Conservation (phyloP, 345 rosid genomes). For the Fremontodendron californicum region DNA sequence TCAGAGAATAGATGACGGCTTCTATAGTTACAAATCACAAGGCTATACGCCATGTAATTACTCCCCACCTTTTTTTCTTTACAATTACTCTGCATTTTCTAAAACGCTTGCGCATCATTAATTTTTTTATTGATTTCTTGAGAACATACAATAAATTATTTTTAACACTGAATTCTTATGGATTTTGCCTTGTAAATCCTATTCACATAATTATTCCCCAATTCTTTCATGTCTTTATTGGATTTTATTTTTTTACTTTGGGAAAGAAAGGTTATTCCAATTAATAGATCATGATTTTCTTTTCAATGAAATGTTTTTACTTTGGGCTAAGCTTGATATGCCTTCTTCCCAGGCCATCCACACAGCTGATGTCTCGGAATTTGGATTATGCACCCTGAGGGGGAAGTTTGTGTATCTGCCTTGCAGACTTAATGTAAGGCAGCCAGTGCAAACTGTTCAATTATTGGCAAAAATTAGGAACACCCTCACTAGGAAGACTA, state of each 20-base stretch:
- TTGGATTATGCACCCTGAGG: conserved; percentile 19
- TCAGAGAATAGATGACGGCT: conserved; percentile 4
- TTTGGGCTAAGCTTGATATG: not conserved
- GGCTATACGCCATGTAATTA: conserved; percentile 1
- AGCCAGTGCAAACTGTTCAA: conserved; percentile 9
- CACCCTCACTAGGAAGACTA: conserved; percentile 18
- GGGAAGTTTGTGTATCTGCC: conserved; percentile 24
- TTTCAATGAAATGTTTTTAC: not conserved
- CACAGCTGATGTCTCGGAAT: conserved; percentile 23
- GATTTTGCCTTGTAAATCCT: not conserved
- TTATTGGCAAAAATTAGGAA: conserved; percentile 15
- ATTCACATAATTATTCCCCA: not conserved
- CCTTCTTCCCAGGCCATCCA: conserved; percentile 29
- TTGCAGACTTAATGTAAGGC: conserved; percentile 9
- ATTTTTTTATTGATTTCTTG: not conserved
- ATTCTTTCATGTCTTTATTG: not conserved
- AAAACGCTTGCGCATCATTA: not conserved
- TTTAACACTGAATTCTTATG: not conserved
- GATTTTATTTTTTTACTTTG: not conserved
- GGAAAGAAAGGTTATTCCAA: not conserved
- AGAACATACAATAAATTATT: not conserved
- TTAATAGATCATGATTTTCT: not conserved
- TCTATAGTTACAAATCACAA: not conserved
- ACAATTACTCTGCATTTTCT: not conserved
- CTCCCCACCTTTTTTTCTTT: not conserved